These are phyloP conservation scores for Penstemon barbatus DNA, from an alignment of 257 asterid species.

Conservation along the genomic window DNA sequence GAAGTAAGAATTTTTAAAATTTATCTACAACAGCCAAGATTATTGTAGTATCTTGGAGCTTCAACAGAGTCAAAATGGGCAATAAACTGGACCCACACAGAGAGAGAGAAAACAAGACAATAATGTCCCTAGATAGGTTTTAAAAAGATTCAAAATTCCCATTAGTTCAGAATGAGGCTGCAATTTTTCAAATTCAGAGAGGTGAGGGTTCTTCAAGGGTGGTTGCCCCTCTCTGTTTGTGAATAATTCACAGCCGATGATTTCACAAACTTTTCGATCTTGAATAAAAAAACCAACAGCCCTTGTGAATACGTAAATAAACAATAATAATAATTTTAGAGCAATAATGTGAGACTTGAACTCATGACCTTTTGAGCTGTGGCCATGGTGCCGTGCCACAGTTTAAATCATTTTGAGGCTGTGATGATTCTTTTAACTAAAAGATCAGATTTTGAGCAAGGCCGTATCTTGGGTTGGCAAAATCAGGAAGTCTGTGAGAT, in stretches of 20 bases:
- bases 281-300: constrained; percentile 22
- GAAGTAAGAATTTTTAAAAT: too few species aligned
- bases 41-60: too few species aligned
- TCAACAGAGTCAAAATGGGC: too few species aligned
- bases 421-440: constrained; percentile 32
- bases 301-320: constrained; percentile 18
- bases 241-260: constrained; percentile 22
- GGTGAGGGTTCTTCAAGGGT: constrained; percentile 41
- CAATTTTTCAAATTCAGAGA: constrained; percentile 1
- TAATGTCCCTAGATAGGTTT: too few species aligned
- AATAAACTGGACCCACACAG: too few species aligned
- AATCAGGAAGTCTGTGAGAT: constrained; percentile 28
- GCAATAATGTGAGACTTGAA: background rate
- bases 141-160: background rate
- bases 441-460: constrained; percentile 37
- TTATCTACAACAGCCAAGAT: too few species aligned
- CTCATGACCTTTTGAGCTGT: too few species aligned
- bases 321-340: constrained; percentile 8
- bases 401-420: constrained; percentile 20
- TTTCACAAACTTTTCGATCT: background rate
- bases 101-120: too few species aligned
- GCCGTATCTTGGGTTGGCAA: constrained; percentile 43
- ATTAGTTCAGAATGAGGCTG: constrained; percentile 31
- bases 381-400: too few species aligned
- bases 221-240: constrained; percentile 48